Evolutionary conservation across 805 yeast species (phyloP), one percentile per base, ranked within the genome.

Genomic region (Torulaspora gathmanii): DNA sequence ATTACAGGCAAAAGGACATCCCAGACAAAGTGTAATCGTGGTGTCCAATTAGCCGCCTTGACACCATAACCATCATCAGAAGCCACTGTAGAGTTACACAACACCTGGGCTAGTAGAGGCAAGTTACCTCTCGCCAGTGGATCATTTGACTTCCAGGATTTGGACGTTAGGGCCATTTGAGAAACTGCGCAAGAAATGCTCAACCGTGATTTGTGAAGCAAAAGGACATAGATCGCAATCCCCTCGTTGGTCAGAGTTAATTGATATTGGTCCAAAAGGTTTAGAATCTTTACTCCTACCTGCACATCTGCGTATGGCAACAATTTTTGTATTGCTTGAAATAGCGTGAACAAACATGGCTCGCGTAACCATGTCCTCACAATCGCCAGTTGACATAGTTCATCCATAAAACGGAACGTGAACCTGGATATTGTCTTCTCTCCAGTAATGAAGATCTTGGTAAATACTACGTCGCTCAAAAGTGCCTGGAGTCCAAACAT

Each of bases 361-460:
- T 91, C 96, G 49, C 95, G 71, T 33, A 90, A 75, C 97, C 97
- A 90, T 1, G 86, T 77, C 61, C 90, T 91, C 28, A 69, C 52
- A 11, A 70, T 62, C 0, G 95, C 75, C 44, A 90, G 69, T 19
- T 76, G 79, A 4, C 86, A 61, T 29, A 85, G 55, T 25, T 69
- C 61, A 4, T 70, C 65, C 22, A 78, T 62, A 36, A 82, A 75
- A 10, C 65, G 61, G 13, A 58, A 49, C 40, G 71, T 67, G 37
- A 73, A 70, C 2, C 56, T 62, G 1, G 56, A 34, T 11, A 53
- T 47, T 1, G 47, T 29, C 4, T 58, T 50, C 5, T 67, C 53
- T 12, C 50, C 49, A 9, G 50, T 45, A 6, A 78, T 51, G 10
- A 65, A 65, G 23, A 58, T 37, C 19, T 46, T 51, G 4, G 47